phyloP scores from a whole-genome alignment of 306 rosid genomes.

The Pterocarpus macrocarpus region DNA sequence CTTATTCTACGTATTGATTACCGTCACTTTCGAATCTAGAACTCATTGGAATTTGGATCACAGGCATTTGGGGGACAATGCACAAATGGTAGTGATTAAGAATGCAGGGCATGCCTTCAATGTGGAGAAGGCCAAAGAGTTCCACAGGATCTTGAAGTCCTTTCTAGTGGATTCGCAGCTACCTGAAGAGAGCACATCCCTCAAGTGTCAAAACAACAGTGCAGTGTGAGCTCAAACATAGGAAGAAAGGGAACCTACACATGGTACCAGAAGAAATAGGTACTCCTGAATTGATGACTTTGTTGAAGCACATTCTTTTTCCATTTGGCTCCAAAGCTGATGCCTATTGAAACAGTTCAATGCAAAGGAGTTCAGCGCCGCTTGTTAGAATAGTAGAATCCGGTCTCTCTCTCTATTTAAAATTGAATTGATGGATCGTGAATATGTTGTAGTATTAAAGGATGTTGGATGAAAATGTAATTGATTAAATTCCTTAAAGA shows the following conservation, averaged over 20 bases:
- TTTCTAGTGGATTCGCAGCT: slow-evolving; percentile 57
- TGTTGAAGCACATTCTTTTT: slow-evolving; percentile 37
- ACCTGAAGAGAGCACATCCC: slow-evolving; percentile 35
- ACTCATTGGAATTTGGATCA: slow-evolving; percentile 25
- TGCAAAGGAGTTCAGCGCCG: slow-evolving; percentile 13
- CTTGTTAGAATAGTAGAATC: slow-evolving; percentile 1
- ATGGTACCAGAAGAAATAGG: neutral
- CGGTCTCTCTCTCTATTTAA: neutral
- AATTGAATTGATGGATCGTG: too few relatives aligned
- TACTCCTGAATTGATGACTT: neutral
- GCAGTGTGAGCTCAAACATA: neutral
- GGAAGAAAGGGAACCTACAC: neutral
- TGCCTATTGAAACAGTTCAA: slow-evolving; percentile 21
- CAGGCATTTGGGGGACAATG: slow-evolving; percentile 81
- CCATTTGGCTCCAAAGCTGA: slow-evolving; percentile 4
- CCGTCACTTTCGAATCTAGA: slow-evolving; percentile 2
- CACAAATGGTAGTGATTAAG: slow-evolving; percentile 69
- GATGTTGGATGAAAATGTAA: too few relatives aligned
- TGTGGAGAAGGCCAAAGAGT: slow-evolving; percentile 70
- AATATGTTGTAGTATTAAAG: too few relatives aligned
- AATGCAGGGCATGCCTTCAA: slow-evolving; percentile 80
- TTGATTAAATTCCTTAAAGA: too few relatives aligned
- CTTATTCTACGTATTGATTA: neutral
- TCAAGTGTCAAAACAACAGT: slow-evolving; percentile 21
- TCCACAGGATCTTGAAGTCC: slow-evolving; percentile 59